These are phyloP conservation scores for Tetracladium setigerum DNA, from an alignment of 495 filamentous ascomycete genomes.

Conservation along the genomic window DNA sequence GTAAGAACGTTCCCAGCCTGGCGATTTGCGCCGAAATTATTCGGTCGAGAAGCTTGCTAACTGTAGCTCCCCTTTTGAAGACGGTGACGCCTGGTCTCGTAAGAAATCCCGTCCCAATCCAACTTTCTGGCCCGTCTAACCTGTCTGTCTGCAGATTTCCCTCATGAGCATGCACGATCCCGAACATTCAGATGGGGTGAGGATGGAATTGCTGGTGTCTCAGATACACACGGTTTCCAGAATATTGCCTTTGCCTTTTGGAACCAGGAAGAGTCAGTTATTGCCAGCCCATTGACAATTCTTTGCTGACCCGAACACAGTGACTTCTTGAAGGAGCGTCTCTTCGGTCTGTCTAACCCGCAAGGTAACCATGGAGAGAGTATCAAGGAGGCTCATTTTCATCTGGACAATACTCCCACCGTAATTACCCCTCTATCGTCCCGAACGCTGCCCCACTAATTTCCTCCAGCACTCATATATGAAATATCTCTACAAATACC, in stretches of 20 bases:
- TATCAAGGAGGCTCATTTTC: conserved; percentile 93
- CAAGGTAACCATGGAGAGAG: conserved; percentile 96
- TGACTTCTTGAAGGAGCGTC: conserved; percentile 85
- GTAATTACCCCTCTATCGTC: conserved; percentile 25
- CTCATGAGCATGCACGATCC: conserved; percentile 83
- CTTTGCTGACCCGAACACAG: conserved; percentile 33
- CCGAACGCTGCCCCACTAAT: conserved; percentile 8
- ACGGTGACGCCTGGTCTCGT: conserved; percentile 96
- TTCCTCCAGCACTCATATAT: conserved; percentile 82
- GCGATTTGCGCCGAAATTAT: conserved; percentile 11
- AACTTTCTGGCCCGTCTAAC: neutral
- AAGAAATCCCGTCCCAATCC: conserved; percentile 30
- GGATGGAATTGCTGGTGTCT: conserved; percentile 94
- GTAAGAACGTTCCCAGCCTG: too few relatives aligned
- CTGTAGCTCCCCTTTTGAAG: conserved; percentile 13
- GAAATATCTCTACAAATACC: conserved; percentile 98
- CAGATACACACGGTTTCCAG: conserved; percentile 79
- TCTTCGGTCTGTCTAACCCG: conserved; percentile 91
- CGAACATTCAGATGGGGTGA: conserved; percentile 91
- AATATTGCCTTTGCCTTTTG: conserved; percentile 95
- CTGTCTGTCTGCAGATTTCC: conserved; percentile 57
- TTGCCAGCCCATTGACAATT: neutral
- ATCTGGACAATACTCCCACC: conserved; percentile 85
- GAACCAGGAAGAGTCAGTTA: conserved; percentile 87
- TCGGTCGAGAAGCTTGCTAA: too few relatives aligned